A percentile compares a stretch with the other conserved stretches of the same genome.
These are phyloP conservation scores for Ottelia alismoides DNA, from an alignment of 106 monocot species.

Conservation along the genomic window DNA sequence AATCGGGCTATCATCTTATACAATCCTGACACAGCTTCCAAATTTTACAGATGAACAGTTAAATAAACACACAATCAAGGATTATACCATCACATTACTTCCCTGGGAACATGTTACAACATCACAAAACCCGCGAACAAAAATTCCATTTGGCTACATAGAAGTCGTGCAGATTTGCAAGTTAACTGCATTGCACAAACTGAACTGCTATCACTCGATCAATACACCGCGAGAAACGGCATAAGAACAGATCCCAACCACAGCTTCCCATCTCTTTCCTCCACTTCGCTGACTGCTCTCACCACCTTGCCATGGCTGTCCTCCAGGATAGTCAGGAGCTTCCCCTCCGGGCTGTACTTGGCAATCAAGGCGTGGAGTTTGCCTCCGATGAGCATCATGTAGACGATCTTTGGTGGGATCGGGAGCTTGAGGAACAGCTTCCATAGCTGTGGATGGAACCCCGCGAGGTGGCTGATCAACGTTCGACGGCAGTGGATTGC, in stretches of 20 bases:
- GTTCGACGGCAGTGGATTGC: conserved; percentile 65
- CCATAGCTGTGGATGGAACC: conserved; percentile 25
- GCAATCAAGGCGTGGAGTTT: conserved; percentile 46
- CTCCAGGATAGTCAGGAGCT: conserved; percentile 67
- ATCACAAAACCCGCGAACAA: no score
- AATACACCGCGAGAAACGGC: conserved; percentile 91
- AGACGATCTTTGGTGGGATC: conserved; percentile 51
- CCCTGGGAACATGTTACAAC: no score
- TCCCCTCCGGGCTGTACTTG: conserved; percentile 59
- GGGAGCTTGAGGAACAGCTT: conserved; percentile 64
- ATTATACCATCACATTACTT: no score
- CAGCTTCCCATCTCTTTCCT: conserved; percentile 89
- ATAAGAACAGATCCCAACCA: conserved; percentile 93
- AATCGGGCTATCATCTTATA: no score
- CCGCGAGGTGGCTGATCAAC: conserved; percentile 19
- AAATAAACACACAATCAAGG: no score
- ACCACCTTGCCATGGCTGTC: conserved; percentile 77
- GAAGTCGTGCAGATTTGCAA: no score
- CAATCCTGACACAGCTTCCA: no score
- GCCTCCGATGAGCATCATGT: conserved; percentile 56
- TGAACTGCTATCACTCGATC: no score
- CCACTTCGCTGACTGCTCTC: conserved; percentile 77
- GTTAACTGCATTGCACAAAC: no score
- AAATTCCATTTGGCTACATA: no score
- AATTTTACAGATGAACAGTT: no score